Evolutionary conservation across 257 asterid species (phyloP).

Genomic region (Penstemon barbatus): DNA sequence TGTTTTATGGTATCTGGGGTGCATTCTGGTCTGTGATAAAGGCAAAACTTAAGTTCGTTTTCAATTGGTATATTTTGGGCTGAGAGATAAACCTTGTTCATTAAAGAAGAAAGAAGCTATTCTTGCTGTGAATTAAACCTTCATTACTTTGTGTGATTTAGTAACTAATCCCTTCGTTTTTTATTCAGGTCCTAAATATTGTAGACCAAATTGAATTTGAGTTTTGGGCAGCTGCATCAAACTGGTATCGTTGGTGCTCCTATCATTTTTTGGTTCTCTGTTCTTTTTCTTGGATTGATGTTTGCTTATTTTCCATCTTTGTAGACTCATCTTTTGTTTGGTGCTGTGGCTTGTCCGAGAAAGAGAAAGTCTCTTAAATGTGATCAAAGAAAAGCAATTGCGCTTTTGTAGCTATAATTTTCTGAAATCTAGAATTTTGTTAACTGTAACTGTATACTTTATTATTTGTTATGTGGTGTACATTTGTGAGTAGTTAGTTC

Average conservation of each 20-base stretch:
- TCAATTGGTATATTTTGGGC: neutral
- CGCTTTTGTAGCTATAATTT: neutral
- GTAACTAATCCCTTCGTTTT: neutral
- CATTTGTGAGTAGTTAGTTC: conserved; percentile 27
- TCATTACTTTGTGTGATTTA: neutral
- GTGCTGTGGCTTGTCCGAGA: conserved; percentile 30
- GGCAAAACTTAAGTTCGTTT: too few relatives aligned
- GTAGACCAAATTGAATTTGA: conserved; percentile 66
- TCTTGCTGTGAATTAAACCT: neutral
- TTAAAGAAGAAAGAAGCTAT: neutral
- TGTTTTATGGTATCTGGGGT: too few relatives aligned
- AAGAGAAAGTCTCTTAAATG: neutral
- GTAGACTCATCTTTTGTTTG: conserved; percentile 25
- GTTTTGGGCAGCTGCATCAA: conserved; percentile 29
- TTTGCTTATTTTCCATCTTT: conserved; percentile 19
- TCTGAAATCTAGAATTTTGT: too few relatives aligned
- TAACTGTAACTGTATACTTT: conserved; percentile 28
- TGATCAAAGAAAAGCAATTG: neutral
- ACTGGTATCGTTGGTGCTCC: conserved; percentile 26
- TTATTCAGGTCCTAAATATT: conserved; percentile 67
- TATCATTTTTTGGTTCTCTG: too few relatives aligned
- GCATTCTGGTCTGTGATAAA: too few relatives aligned
- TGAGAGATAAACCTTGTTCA: neutral
- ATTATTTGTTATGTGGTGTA: conserved; percentile 27
- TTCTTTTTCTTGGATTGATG: neutral